Base-by-base conservation (phyloP, 257 asterid genomes). In the Verbena officinalis region DNA sequence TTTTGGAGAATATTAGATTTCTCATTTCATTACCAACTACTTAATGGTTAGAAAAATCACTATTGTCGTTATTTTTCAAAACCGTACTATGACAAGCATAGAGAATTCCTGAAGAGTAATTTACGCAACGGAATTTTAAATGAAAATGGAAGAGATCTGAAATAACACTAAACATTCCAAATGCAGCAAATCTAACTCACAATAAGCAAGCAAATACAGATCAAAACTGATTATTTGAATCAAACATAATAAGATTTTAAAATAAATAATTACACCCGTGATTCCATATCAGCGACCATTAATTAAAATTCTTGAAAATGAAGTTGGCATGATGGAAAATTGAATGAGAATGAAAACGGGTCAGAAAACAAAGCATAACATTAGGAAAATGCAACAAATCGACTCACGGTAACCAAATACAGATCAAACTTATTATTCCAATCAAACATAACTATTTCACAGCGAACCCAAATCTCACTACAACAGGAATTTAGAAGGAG, bases 371-470 rank as follows among this genome's bases (percentile, higher is more conserved):
- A 27, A 27, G 33, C 33, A 31, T 27, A 33, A 17, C 12, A n/a
- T n/a, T n/a, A n/a, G n/a, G n/a, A 38, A 63, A 64, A 66, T 23
- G 72, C 27, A 17, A 40, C 23, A 57, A 31, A 55, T 12, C 42
- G 17, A 19, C 16, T 55, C 11, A 56, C 44, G 17, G 27, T 22
- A 62, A 50, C 21, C 58, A 49, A 27, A 27, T 27, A 42, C 59
- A 17, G 55, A 33, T 38, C 46, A 54, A 31, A 30, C 17, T 3
- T 61, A 65, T 65, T 19, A 22, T 59, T 22, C 21, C n/a, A 45
- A 27, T 27, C 33, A 27, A 42, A 40, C 45, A 45, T 30, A 68
- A 67, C 20, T 40, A 62, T 12, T 13, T 34, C 51, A 52, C 19
- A 50, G 20, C 12, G 40, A 39, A 55, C 23, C 33, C 9, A 36